Conservation (phyloP, 78 protist species). For the Diacronema lutheri region DNA sequence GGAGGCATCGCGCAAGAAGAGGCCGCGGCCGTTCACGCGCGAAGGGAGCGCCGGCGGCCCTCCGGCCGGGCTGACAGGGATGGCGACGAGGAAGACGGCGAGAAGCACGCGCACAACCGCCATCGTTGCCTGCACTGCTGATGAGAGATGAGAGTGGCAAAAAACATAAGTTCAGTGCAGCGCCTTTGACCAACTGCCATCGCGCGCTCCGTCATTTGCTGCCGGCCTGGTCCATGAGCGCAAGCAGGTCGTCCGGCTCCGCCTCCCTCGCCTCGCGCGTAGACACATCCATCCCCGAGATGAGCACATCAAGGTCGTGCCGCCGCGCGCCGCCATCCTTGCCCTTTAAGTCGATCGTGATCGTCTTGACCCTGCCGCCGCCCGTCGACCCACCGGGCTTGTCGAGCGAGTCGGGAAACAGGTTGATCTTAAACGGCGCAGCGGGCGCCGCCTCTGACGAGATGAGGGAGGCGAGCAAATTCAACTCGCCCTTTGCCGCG, state of each 20-base stretch:
- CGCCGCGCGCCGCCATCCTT: not conserved
- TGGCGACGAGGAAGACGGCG: too few relatives aligned
- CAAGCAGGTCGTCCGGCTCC: not conserved
- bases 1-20: too few relatives aligned
- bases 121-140: too few relatives aligned
- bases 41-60: too few relatives aligned
- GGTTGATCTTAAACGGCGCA: not conserved
- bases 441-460: not conserved
- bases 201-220: too few relatives aligned
- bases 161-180: too few relatives aligned
- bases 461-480: not conserved
- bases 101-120: too few relatives aligned
- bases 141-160: too few relatives aligned
- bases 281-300: not conserved
- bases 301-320: not conserved
- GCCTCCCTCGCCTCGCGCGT: not conserved
- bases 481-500: not conserved
- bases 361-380: not conserved
- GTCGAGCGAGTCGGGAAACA: constrained; percentile 2
- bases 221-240: not conserved
- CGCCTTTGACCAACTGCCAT: too few relatives aligned
- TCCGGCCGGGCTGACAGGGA: too few relatives aligned
- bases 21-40: too few relatives aligned
- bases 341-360: not conserved
- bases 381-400: not conserved